Base-by-base conservation (phyloP, 768 basidiomycete species). In the Chalciporus piperatus region DNA sequence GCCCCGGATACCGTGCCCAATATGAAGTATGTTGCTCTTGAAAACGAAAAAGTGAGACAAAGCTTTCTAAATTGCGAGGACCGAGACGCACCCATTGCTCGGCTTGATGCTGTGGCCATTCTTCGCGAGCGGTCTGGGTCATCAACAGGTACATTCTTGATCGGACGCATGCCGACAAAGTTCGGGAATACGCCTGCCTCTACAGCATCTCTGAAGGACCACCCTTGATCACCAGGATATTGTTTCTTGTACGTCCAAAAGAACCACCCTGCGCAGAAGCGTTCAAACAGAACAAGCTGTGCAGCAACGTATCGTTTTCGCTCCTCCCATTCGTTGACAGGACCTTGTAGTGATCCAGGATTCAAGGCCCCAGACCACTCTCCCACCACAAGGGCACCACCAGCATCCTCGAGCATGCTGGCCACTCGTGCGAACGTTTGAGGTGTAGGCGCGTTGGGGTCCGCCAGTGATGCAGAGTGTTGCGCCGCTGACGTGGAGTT, bases 161-260 rank as follows among this genome's bases (percentile, higher is more conserved):
- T 69, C 44, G 65, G 61, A 20, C 58, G 55, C 48, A 82, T 64
- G 8, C 82, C 83, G 6, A 84, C 70, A 42, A 60, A 73, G 1
- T 60, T 17, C 1, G 87, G 89, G 58, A 90, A 79, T 5, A 87
- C 80, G 7, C 83, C 84, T 3, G 74, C 76, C 22, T 73, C 74
- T 1, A 80, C 77, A 0, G 86, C 84, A 65, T 90, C 84, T 51
- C 76, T 73, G 33, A 86, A 78, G 25, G 80, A 81, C 91, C 90
- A 92, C 1, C 89, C 89, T 4, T 71, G 76, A 69, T 92, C 90
- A 48, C 83, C 82, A 4, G 64, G 66, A 5, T 70, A 63, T 45
- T 82, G 76, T 66, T 91, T 89, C 73, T 84, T 90, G 62, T 82
- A 86, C 33, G 87, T 90, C 91, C 91, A 91, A 64, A 87, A 92